Conservation (phyloP, 192 early-diverging fungal genomes). For the Phycomyces blakesleeanus region DNA sequence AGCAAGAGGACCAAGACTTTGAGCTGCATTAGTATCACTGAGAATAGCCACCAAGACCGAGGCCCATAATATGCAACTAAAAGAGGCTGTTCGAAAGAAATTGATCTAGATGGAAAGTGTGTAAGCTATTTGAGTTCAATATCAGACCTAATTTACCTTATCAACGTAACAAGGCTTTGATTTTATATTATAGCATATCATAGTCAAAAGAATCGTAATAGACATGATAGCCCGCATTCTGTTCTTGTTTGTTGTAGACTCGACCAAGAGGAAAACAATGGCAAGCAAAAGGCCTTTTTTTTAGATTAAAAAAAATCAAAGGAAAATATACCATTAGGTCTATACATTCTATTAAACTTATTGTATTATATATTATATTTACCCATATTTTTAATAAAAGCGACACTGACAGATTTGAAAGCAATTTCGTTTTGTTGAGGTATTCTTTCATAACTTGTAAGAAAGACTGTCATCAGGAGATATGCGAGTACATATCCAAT, state of each 20-base stretch:
- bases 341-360: not conserved
- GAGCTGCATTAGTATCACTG: conserved; percentile 43
- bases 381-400: conserved; percentile 71
- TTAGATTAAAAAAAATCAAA: not conserved
- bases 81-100: conserved; percentile 61
- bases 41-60: conserved; percentile 62
- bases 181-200: conserved; percentile 73
- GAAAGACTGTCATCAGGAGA: conserved; percentile 61
- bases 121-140: conserved; percentile 5
- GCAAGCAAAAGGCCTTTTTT: conserved; percentile 55
- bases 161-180: conserved; percentile 70
- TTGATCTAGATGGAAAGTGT: conserved; percentile 48
- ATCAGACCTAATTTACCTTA: conserved; percentile 22
- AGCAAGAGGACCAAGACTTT: conserved; percentile 39
- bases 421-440: conserved; percentile 68
- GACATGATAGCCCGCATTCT: conserved; percentile 66
- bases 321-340: no score
- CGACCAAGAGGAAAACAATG: conserved; percentile 63
- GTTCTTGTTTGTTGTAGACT: conserved; percentile 49
- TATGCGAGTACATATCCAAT: conserved; percentile 63
- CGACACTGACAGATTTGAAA: conserved; percentile 68
- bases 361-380: conserved; percentile 7
- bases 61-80: conserved; percentile 68
- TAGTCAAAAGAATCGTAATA: conserved; percentile 59
- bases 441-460: conserved; percentile 68